Evolutionary conservation across 164 flowering plant species (phyloP).

Genomic region (Brasenia schreberi): DNA sequence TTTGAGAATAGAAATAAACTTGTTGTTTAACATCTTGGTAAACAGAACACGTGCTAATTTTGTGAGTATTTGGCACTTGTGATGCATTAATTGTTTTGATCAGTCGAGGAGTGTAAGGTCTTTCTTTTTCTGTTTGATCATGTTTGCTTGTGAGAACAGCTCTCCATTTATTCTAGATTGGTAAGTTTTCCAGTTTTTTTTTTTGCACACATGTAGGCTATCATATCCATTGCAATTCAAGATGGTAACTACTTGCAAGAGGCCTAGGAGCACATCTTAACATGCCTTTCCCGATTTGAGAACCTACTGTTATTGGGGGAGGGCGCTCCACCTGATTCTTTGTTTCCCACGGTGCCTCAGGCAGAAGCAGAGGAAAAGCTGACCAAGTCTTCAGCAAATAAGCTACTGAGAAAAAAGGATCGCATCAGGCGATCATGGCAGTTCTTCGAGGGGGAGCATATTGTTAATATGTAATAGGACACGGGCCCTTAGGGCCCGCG

Average conservation of each 20-base stretch:
- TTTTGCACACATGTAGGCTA: conserved; percentile 40
- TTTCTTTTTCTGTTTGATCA: too few relatives aligned
- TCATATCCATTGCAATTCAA: conserved; percentile 87
- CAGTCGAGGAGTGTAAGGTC: too few relatives aligned
- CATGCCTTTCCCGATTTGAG: conserved; percentile 95
- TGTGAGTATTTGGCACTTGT: too few relatives aligned
- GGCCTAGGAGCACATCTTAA: conserved; percentile 96
- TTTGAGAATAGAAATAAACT: too few relatives aligned
- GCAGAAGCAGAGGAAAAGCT: conserved; percentile 62
- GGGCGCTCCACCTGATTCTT: conserved; percentile 95
- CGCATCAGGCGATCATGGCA: conserved; percentile 79
- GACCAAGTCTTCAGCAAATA: conserved; percentile 36
- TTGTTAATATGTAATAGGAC: too few relatives aligned
- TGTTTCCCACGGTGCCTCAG: conserved; percentile 44
- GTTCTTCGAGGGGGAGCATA: conserved; percentile 98
- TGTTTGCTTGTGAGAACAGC: not conserved
- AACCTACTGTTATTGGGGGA: conserved; percentile 92
- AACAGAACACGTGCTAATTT: too few relatives aligned
- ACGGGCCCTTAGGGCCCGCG: too few relatives aligned
- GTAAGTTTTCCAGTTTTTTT: not conserved
- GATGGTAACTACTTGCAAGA: conserved; percentile 94
- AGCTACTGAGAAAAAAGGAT: conserved; percentile 65
- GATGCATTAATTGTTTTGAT: too few relatives aligned
- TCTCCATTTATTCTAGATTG: not conserved
- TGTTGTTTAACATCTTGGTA: too few relatives aligned